Evolutionary conservation across 768 basidiomycete genomes (phyloP).

Genomic region (Russula vinacea): DNA sequence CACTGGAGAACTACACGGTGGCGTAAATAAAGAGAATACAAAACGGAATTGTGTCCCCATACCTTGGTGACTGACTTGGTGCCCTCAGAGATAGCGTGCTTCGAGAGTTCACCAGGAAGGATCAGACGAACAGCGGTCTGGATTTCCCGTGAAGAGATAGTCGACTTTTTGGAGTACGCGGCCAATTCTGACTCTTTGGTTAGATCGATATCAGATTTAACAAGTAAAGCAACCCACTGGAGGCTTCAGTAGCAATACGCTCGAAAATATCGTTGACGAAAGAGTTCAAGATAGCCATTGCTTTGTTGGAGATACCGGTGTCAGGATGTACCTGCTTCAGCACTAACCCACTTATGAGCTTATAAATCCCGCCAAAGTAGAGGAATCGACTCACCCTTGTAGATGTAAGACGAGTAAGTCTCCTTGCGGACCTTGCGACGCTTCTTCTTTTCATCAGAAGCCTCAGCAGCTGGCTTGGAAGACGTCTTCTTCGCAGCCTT

Average conservation of each 20-base stretch:
- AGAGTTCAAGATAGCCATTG: constrained; percentile 94
- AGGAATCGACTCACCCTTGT: constrained; percentile 59
- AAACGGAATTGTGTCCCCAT: constrained; percentile 27
- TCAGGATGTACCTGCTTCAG: constrained; percentile 98
- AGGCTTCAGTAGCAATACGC: constrained; percentile 88
- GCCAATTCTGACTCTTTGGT: constrained; percentile 69
- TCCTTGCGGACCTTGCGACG: constrained; percentile 83
- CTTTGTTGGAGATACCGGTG: constrained; percentile 99
- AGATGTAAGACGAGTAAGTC: constrained; percentile 91
- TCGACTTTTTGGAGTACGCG: constrained; percentile 97
- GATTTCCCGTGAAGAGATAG: constrained; percentile 97
- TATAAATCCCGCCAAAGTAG: not conserved
- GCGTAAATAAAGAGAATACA: constrained; percentile 12
- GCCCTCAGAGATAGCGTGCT: constrained; percentile 92
- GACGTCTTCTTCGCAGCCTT: constrained; percentile 79
- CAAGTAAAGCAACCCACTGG: constrained; percentile 54
- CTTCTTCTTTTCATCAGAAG: constrained; percentile 80
- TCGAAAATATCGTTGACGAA: constrained; percentile 97
- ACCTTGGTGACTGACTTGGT: constrained; percentile 90
- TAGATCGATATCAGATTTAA: constrained; percentile 2
- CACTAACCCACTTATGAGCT: constrained; percentile 45
- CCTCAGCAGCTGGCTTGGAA: constrained; percentile 55
- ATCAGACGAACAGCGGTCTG: constrained; percentile 96
- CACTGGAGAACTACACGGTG: constrained; percentile 59
- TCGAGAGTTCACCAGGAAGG: constrained; percentile 92